Conservation (phyloP, 2,329 filamentous ascomycete species). For the Aureobasidium uvarum region DNA sequence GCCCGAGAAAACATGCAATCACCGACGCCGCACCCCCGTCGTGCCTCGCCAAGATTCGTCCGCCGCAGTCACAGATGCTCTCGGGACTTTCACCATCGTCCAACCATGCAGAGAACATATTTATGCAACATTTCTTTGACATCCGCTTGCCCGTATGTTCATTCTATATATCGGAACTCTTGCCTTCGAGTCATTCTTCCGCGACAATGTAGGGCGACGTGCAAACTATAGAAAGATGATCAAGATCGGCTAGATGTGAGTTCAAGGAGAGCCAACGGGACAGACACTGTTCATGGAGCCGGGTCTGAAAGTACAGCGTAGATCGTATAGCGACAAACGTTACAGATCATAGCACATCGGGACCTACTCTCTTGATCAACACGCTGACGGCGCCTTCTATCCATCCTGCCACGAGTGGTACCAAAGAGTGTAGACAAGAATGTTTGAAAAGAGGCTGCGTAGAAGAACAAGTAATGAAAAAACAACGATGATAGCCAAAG, state of each 20-base stretch:
- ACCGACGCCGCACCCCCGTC: constrained; percentile 14
- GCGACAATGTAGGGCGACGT: neutral
- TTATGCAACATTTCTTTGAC: neutral
- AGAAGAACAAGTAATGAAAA: constrained; percentile 4
- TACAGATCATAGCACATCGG: neutral
- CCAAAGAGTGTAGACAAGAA: neutral
- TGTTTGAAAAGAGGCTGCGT: neutral
- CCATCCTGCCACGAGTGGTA: neutral
- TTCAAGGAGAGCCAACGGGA: neutral
- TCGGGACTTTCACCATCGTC: neutral
- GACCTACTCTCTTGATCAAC: neutral
- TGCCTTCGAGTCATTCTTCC: neutral
- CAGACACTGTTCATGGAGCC: neutral
- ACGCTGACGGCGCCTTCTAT: neutral
- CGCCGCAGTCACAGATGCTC: neutral
- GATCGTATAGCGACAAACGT: neutral
- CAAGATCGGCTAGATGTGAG: neutral
- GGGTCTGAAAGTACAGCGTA: neutral
- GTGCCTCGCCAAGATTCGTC: constrained; percentile 5
- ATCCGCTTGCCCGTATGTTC: neutral
- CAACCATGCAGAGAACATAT: neutral
- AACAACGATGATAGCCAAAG: constrained; percentile 23
- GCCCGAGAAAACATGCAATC: constrained; percentile 19
- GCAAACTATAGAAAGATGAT: neutral
- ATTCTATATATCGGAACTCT: neutral